These are phyloP conservation scores for Dovyalis caffra DNA, from an alignment of 345 rosid genomes.

Conservation along the genomic window DNA sequence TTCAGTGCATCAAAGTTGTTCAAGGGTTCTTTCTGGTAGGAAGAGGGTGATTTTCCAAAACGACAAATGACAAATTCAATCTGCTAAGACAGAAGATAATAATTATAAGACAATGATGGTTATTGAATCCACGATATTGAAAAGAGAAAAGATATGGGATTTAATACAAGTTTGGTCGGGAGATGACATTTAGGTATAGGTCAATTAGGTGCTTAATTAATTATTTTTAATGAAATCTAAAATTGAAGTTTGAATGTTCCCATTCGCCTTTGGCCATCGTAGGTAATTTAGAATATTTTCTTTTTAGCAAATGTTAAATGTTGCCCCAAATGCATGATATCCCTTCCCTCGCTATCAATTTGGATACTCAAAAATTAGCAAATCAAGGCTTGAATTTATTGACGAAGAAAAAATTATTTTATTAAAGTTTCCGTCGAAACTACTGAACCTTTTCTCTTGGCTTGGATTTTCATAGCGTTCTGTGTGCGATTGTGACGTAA, in stretches of 20 bases:
- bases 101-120: neutral
- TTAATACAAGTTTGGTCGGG: neutral
- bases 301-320: too few relatives aligned
- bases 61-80: too few relatives aligned
- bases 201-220: neutral
- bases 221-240: neutral
- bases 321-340: neutral
- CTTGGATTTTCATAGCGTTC: slow-evolving; percentile 12
- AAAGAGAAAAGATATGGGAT: neutral
- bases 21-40: neutral
- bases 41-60: neutral
- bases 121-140: neutral
- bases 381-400: neutral
- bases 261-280: neutral
- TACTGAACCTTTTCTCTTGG: neutral
- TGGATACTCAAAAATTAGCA: neutral
- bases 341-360: neutral
- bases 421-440: neutral
- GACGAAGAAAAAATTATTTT: neutral
- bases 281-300: neutral
- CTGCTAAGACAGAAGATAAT: neutral
- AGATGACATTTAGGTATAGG: neutral
- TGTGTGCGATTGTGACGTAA: slow-evolving; percentile 18
- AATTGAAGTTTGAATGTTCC: neutral
- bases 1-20: neutral